Percentiles rank a stretch among this genome's conserved stretches.
Evolutionary conservation across 202 grass and related monocot species (phyloP).

Genomic region (Panicum virgatum): DNA sequence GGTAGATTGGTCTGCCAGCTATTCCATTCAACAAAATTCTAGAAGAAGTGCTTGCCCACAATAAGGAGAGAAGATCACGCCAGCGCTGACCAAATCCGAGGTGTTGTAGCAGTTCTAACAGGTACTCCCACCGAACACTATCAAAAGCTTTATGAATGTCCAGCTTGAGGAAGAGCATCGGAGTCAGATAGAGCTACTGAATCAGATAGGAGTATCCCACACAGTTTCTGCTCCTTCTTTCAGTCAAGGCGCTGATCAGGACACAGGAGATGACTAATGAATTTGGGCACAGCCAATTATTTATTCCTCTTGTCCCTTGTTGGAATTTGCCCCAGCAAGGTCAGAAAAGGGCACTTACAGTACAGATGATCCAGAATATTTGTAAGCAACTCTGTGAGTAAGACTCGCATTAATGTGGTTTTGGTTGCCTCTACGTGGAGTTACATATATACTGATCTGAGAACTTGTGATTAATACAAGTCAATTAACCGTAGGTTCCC

Average conservation of each 20-base stretch:
- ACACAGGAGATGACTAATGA: neutral
- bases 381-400: neutral
- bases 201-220: neutral
- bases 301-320: neutral
- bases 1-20: too few species aligned
- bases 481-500: neutral
- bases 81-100: too few species aligned
- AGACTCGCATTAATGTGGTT: neutral
- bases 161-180: too few species aligned
- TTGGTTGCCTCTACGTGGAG: constrained; percentile 31
- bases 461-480: neutral
- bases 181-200: neutral
- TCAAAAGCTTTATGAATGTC: too few species aligned
- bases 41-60: too few species aligned
- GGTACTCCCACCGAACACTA: too few species aligned
- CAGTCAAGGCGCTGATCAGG: neutral
- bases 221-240: neutral
- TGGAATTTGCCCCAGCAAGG: neutral
- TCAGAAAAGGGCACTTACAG: neutral
- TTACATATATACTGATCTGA: neutral
- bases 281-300: neutral
- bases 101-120: too few species aligned
- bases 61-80: too few species aligned
- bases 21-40: too few species aligned
- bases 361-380: neutral